Percentiles rank a stretch among this genome's conserved stretches.
Conservation (phyloP, 2,329 filamentous ascomycete species). For the Colletotrichum simmondsii region DNA sequence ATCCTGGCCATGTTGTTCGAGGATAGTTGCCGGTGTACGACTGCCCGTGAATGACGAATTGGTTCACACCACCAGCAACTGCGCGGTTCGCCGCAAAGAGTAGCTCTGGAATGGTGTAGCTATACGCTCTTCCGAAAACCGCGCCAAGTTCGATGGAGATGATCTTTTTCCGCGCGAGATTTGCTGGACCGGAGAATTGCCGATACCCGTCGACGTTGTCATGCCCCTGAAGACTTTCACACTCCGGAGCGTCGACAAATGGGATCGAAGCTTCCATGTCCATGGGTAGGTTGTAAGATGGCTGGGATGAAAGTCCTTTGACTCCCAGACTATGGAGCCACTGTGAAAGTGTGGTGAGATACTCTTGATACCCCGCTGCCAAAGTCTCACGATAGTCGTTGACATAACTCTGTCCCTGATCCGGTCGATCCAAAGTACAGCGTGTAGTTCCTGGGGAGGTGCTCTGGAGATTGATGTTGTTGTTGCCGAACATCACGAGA, state of each 20-base stretch:
- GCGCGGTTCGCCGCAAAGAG: conserved; percentile 46
- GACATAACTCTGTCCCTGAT: neutral
- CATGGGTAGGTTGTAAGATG: conserved; percentile 53
- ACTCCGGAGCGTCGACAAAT: conserved; percentile 50
- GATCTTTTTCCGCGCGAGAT: conserved; percentile 48
- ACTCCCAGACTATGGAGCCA: conserved; percentile 40
- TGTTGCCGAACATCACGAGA: conserved; percentile 40
- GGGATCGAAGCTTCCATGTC: conserved; percentile 53
- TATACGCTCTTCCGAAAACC: conserved; percentile 4
- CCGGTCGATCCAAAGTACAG: neutral
- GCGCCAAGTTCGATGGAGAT: conserved; percentile 53
- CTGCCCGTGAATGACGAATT: conserved; percentile 56
- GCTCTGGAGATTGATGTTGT: conserved; percentile 17
- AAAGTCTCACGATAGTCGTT: conserved; percentile 20
- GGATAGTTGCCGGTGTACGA: conserved; percentile 52
- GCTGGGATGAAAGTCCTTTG: conserved; percentile 48
- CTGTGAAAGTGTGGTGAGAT: neutral
- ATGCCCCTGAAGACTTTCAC: conserved; percentile 49
- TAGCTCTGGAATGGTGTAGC: conserved; percentile 39
- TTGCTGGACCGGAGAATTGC: conserved; percentile 51
- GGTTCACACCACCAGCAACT: conserved; percentile 53
- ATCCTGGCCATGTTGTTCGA: conserved; percentile 61
- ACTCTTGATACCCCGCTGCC: conserved; percentile 13
- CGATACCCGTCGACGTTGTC: conserved; percentile 51
- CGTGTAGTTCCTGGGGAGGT: neutral